These are phyloP conservation scores for Phytopythium sindhum DNA, from an alignment of 352 stramenopile genomes.

Conservation along the genomic window DNA sequence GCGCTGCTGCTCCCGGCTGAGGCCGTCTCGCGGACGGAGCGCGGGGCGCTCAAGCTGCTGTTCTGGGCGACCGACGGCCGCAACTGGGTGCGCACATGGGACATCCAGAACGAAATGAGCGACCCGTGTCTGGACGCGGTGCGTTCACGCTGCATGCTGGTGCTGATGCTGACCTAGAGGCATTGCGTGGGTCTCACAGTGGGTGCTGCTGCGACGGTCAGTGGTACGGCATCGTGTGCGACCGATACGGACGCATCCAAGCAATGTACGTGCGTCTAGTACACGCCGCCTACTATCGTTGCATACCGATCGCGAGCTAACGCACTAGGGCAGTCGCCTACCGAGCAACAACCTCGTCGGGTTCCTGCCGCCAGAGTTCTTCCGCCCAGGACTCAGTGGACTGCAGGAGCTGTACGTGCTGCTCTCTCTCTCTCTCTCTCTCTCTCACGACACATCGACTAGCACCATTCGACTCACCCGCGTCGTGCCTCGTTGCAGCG, in stretches of 20 bases:
- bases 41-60: slow-evolving; percentile 59
- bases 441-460: neutral
- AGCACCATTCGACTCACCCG: neutral
- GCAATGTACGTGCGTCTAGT: slow-evolving; percentile 36
- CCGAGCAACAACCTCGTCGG: slow-evolving; percentile 64
- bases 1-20: neutral
- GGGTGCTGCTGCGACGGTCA: slow-evolving; percentile 10
- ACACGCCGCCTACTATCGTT: neutral
- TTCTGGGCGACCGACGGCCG: slow-evolving; percentile 60
- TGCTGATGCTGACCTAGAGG: neutral
- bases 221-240: slow-evolving; percentile 68
- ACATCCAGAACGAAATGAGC: slow-evolving; percentile 62
- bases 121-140: slow-evolving; percentile 59
- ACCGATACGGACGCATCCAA: slow-evolving; percentile 43
- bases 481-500: slow-evolving; percentile 18
- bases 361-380: slow-evolving; percentile 48
- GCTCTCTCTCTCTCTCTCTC: too few relatives aligned
- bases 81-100: slow-evolving; percentile 46
- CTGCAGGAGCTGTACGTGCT: slow-evolving; percentile 53
- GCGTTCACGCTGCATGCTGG: neutral
- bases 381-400: slow-evolving; percentile 36
- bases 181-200: neutral
- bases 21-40: slow-evolving; percentile 32
- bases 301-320: neutral
- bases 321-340: slow-evolving; percentile 23